Evolutionary conservation across 805 yeast genomes (phyloP).

Genomic region (Metschnikowia santaceciliae): DNA sequence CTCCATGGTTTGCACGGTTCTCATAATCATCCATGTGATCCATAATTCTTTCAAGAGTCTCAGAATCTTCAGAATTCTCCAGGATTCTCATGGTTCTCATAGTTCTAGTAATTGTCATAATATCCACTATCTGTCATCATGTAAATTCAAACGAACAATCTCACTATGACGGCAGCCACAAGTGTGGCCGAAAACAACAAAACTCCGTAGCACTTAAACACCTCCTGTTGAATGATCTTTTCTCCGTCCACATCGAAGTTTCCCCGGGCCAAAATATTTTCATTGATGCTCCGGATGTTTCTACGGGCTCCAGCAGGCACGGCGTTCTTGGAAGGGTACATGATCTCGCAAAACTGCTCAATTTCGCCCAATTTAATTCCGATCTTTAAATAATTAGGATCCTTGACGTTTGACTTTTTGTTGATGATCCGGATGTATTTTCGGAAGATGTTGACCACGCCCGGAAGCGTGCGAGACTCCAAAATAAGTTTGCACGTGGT

Average conservation of each 20-base stretch:
- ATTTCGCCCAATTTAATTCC: constrained; percentile 85
- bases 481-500: constrained; percentile 74
- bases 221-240: constrained; percentile 20
- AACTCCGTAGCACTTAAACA: constrained; percentile 10
- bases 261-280: constrained; percentile 35
- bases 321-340: constrained; percentile 53
- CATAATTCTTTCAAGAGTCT: too few relatives aligned
- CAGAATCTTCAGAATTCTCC: too few relatives aligned
- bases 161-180: constrained; percentile 7
- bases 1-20: too few relatives aligned
- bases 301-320: constrained; percentile 50
- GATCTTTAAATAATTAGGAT: constrained; percentile 80
- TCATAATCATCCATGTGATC: too few relatives aligned
- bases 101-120: too few relatives aligned
- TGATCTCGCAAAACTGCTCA: constrained; percentile 78
- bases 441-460: constrained; percentile 73
- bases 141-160: neutral
- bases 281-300: constrained; percentile 34
- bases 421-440: constrained; percentile 72
- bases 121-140: too few relatives aligned
- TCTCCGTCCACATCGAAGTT: constrained; percentile 35
- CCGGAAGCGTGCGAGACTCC: constrained; percentile 67
- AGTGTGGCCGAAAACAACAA: constrained; percentile 7
- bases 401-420: constrained; percentile 70
- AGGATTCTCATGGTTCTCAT: neutral